Evolutionary conservation across 495 filamentous ascomycete species (phyloP), one percentile per base, ranked within the genome.

Genomic region (Immersiella caudata): DNA sequence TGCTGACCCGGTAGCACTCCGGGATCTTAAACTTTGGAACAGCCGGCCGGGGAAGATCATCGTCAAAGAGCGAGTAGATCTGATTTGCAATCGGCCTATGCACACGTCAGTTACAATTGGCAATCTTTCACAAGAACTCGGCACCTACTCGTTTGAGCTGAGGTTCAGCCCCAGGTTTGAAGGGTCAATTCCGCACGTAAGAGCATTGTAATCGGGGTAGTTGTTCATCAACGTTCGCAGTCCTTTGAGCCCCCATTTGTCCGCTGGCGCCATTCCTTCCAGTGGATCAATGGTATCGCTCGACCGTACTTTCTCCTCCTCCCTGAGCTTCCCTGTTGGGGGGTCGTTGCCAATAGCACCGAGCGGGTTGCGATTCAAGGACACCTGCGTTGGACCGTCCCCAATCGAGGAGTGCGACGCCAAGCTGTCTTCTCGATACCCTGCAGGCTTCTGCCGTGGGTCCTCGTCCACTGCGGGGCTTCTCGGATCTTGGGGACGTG

Each of bases 1-100:
- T 97, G 69, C 87, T 89, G 24, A 97, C 94, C 56, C 84, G 88
- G 75, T 97, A 97, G 76, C 93, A 95, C 24, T 89, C 86, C 1
- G 94, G 94, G 7, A 97, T 78, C 14, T 81, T 85, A 74, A 90
- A 94, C 57, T 93, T 90, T 46, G 92, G 91, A 57, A 95, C 86
- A 9, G 92, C 80, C 35, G 91, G 90, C 57, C 88, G 84, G 9
- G 90, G 86, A 66, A 89, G 86, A 14, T 83, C 77, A 20, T 90
- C 86, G 64, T 90, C 89, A 70, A 92, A 93, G 6, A 93, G 86
- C 0, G 89, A 90, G 70, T 79, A 86, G 18, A 83, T 78, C 68
- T 87, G 79, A 2, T 74, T 80, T 33, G 81, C 82, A 20, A 86
- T 73, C 29, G 69, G 66, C 50, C 73, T 79, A 54, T 20, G 4